Evolutionary conservation across 2,329 filamentous ascomycete genomes (phyloP), one percentile per base, ranked within the genome.

Genomic region (Penicillium italicum): DNA sequence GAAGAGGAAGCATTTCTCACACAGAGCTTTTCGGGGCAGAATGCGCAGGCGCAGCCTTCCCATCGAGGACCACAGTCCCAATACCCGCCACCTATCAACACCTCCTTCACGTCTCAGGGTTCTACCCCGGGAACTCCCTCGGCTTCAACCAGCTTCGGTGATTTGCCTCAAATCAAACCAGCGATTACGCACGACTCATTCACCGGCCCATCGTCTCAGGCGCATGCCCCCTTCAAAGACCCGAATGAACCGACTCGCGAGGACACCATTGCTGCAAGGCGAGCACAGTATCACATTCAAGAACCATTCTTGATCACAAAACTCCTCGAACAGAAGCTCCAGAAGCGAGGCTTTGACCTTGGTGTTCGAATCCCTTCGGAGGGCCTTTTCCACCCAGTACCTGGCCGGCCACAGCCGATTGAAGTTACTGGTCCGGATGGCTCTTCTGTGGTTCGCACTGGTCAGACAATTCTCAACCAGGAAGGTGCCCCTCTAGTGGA

Each of bases 1-100:
- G 91, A 91, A 61, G 92, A 96, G 72, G 90, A 95, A 68, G 89
- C 91, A 64, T 89, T 85, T 62, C 80, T 94, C 72, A 86, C 90
- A 42, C 85, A 68, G 68, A 77, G 68, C 67, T 80, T 68, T 71
- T 76, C 64, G 64, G 73, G 56, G 74, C 78, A 51, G 80, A 67
- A 65, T 53, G 66, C 66, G 48, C 69, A 72, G 61, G 66, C 65
- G 53, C 72, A 72, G 53, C 65, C 69, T 53, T 60, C 63, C 44
- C 65, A 64, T 24, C 64, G 72, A 59, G 63, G 57, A 51, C 52
- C 50, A 77, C 85, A 63, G 74, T 80, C 49, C 74, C 50, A 41
- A 77, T 85, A 62, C 73, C 80, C 46, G 73, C 80, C 66, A 78
- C 80, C 44, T 77, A 67, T 75, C 22, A 77, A 74, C 51, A 69